Percentiles rank a stretch among this genome's conserved stretches.
phyloP scores from a whole-genome alignment of 2,329 filamentous ascomycete genomes.

The Curvularia verruculosa region DNA sequence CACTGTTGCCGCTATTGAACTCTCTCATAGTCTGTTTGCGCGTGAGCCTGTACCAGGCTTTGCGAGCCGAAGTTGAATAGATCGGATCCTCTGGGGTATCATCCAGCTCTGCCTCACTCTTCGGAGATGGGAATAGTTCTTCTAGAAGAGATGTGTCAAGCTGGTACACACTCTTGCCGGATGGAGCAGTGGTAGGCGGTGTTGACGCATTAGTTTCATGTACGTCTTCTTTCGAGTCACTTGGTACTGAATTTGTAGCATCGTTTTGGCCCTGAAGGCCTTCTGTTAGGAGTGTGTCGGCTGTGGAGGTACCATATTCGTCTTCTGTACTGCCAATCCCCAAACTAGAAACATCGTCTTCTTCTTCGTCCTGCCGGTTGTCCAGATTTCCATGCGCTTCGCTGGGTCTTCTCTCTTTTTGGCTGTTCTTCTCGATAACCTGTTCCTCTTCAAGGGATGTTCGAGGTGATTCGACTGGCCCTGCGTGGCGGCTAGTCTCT shows the following conservation, averaged over 20 bases:
- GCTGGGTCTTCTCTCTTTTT: background rate
- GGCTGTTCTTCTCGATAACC: background rate
- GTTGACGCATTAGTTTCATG: background rate
- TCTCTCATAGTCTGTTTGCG: conserved; percentile 49
- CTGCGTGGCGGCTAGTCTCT: conserved; percentile 43
- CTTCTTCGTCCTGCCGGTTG: background rate
- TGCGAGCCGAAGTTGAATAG: conserved; percentile 43
- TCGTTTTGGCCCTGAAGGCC: background rate
- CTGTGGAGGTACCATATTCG: conserved; percentile 10
- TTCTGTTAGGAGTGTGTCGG: conserved; percentile 10
- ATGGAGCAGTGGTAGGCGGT: background rate
- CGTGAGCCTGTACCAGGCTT: conserved; percentile 50
- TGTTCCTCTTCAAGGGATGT: conserved; percentile 47
- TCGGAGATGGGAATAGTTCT: conserved; percentile 34
- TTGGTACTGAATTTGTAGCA: background rate
- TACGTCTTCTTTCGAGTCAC: background rate
- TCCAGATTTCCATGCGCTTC: background rate
- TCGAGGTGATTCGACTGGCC: conserved; percentile 40
- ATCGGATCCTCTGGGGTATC: conserved; percentile 41
- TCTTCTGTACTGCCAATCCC: conserved; percentile 10
- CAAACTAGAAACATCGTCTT: background rate
- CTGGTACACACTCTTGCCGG: background rate
- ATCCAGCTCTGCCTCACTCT: conserved; percentile 11
- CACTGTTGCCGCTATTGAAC: conserved; percentile 42
- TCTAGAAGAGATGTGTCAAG: conserved; percentile 32